Conservation (phyloP, 2,329 filamentous ascomycete genomes). For the Colletotrichum siamense region DNA sequence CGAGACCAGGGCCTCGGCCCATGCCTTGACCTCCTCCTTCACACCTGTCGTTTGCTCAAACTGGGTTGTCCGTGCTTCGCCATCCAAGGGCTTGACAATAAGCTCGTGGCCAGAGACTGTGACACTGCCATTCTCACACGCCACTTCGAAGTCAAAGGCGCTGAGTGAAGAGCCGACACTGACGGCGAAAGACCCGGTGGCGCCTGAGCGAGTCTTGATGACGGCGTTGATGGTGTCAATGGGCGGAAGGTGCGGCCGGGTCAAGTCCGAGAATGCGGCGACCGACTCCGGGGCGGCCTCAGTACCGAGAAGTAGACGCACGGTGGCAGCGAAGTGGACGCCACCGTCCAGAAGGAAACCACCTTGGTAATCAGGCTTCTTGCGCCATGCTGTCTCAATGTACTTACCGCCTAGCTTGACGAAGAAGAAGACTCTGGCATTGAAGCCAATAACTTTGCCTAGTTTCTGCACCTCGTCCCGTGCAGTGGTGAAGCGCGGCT, state of each 20-base stretch:
- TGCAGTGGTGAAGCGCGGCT: conserved; percentile 59
- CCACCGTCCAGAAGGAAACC: conserved; percentile 80
- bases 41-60: conserved; percentile 61
- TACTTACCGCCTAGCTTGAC: conserved; percentile 36
- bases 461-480: conserved; percentile 46
- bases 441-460: conserved; percentile 46
- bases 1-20: conserved; percentile 57
- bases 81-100: conserved; percentile 38
- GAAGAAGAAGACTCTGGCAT: conserved; percentile 46
- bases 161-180: conserved; percentile 61
- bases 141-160: conserved; percentile 61
- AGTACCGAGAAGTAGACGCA: conserved; percentile 61
- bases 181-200: conserved; percentile 61
- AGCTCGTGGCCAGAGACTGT: conserved; percentile 51
- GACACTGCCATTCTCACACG: conserved; percentile 63
- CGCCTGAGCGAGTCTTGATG: conserved; percentile 57
- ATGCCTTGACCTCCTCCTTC: conserved; percentile 64
- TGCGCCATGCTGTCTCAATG: conserved; percentile 57
- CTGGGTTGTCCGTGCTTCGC: conserved; percentile 36
- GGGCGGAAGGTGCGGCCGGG: conserved; percentile 62
- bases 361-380: conserved; percentile 73
- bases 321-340: conserved; percentile 72
- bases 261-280: conserved; percentile 53
- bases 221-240: conserved; percentile 71
- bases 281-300: conserved; percentile 48